Evolutionary conservation across 768 basidiomycete species (phyloP).

Genomic region (Gymnopilus dilepis): DNA sequence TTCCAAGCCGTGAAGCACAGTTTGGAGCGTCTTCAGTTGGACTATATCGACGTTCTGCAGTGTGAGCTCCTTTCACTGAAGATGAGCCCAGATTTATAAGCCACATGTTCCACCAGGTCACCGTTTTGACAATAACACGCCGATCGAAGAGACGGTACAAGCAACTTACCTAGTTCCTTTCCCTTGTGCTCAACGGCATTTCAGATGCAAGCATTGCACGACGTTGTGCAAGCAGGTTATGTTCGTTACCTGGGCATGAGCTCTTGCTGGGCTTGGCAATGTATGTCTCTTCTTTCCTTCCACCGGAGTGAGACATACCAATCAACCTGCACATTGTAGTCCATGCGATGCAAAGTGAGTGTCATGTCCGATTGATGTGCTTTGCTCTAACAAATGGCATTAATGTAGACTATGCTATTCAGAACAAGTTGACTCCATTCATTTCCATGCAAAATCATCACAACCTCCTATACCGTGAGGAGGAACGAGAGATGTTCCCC

Average conservation of each 20-base stretch:
- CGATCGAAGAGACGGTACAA: constrained; percentile 59
- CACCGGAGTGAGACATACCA: too few species aligned
- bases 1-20: constrained; percentile 70
- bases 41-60: constrained; percentile 80
- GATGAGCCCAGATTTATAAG: constrained; percentile 13
- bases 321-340: constrained; percentile 36
- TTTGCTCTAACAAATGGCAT: not conserved
- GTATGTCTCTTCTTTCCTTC: too few species aligned
- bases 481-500: constrained; percentile 68
- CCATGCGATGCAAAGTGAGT: constrained; percentile 60
- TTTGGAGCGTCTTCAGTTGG: constrained; percentile 70
- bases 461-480: constrained; percentile 64
- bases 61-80: constrained; percentile 39
- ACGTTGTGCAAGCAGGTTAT: constrained; percentile 67
- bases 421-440: constrained; percentile 61
- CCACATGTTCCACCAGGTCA: constrained; percentile 43
- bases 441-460: constrained; percentile 75
- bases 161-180: not conserved
- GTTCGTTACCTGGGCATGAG: constrained; percentile 68
- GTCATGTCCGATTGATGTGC: not conserved
- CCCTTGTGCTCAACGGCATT: not conserved
- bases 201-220: constrained; percentile 72
- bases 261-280: constrained; percentile 61
- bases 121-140: constrained; percentile 61
- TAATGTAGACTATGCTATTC: constrained; percentile 58